A percentile compares a stretch with the other conserved stretches of the same genome.
Conservation (phyloP, 148 eudicot species). For the Fagopyrum homotropicum region DNA sequence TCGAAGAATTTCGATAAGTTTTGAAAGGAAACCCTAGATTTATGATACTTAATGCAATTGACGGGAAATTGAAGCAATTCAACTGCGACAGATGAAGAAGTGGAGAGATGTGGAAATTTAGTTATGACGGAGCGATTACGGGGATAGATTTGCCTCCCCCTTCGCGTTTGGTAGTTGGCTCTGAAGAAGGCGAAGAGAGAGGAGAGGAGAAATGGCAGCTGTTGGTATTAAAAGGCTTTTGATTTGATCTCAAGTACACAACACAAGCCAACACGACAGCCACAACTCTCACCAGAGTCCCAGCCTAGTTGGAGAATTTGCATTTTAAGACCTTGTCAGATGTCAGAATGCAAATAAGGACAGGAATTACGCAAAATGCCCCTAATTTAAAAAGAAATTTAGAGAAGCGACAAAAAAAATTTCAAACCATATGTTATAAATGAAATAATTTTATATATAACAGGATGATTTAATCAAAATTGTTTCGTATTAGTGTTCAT, state of each 20-base stretch:
- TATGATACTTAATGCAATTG: constrained; percentile 4
- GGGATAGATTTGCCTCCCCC: constrained; percentile 1
- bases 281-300: neutral
- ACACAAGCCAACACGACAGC: constrained; percentile 9
- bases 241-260: constrained; percentile 1
- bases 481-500: too few species aligned
- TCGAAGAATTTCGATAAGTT: neutral
- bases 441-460: too few species aligned
- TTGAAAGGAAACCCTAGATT: constrained; percentile 14
- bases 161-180: constrained; percentile 6
- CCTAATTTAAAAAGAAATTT: neutral
- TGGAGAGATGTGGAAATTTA: neutral
- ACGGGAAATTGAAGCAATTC: constrained; percentile 1
- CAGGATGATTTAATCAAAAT: too few species aligned
- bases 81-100: neutral
- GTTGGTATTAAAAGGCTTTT: constrained; percentile 5
- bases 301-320: neutral
- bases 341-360: neutral
- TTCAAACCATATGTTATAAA: neutral
- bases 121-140: neutral
- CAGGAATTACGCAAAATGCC: neutral
- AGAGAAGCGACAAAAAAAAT: neutral
- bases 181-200: neutral
- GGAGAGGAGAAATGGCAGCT: constrained; percentile 1
- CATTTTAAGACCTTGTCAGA: neutral